Evolutionary conservation across 768 basidiomycete genomes (phyloP).

Genomic region (Suillus ampliporus): DNA sequence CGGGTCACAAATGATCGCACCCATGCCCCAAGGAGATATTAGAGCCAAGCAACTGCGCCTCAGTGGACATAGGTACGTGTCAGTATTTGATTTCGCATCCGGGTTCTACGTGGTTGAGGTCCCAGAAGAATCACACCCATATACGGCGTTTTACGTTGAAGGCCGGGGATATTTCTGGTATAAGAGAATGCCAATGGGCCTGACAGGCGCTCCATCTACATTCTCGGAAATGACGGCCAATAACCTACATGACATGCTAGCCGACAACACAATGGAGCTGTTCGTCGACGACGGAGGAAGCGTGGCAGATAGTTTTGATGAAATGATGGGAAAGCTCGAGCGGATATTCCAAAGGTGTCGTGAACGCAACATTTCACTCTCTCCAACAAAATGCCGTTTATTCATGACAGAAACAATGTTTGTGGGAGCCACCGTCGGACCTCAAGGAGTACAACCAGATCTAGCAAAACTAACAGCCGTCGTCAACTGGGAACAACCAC

Average conservation of each 20-base stretch:
- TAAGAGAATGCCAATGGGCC: slow-evolving; percentile 45
- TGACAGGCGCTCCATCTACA: slow-evolving; percentile 43
- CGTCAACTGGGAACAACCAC: slow-evolving; percentile 39
- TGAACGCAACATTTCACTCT: slow-evolving; percentile 14
- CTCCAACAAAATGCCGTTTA: not conserved
- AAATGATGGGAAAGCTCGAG: slow-evolving; percentile 24
- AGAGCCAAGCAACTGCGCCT: slow-evolving; percentile 42
- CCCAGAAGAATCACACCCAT: slow-evolving; percentile 24
- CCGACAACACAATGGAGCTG: slow-evolving; percentile 30
- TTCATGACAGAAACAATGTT: slow-evolving; percentile 31
- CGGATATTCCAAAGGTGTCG: slow-evolving; percentile 35
- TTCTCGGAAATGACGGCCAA: slow-evolving; percentile 38
- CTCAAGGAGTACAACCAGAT: slow-evolving; percentile 41
- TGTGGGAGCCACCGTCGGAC: slow-evolving; percentile 40
- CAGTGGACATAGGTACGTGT: slow-evolving; percentile 42
- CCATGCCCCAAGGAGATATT: slow-evolving; percentile 45
- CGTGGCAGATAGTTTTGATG: slow-evolving; percentile 39
- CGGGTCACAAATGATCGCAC: slow-evolving; percentile 31
- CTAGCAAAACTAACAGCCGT: slow-evolving; percentile 44
- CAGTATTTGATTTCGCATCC: slow-evolving; percentile 43
- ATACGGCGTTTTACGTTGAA: slow-evolving; percentile 43
- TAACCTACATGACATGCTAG: slow-evolving; percentile 32
- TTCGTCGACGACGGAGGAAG: slow-evolving; percentile 48
- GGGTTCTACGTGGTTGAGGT: slow-evolving; percentile 40
- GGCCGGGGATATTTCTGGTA: slow-evolving; percentile 44